These are phyloP conservation scores for Ceratobasidium sp. DNA, from an alignment of 1,284 basidiomycete species.

Conservation along the genomic window DNA sequence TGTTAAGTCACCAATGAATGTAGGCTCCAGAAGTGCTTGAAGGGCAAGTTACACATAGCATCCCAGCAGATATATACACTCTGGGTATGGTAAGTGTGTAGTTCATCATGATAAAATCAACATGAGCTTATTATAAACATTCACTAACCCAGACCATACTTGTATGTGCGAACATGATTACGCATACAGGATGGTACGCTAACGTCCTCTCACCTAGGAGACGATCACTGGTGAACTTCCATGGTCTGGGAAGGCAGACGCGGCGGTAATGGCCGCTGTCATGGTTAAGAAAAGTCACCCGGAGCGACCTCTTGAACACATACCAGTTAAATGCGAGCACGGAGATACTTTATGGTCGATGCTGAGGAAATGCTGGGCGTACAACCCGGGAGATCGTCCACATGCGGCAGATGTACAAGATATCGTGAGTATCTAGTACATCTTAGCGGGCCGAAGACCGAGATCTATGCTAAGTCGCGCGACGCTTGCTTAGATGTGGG, in stretches of 20 bases:
- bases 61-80: background rate
- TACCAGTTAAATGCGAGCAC: background rate
- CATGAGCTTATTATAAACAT: too few species aligned
- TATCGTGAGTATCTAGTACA: too few species aligned
- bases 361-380: background rate
- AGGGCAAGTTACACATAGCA: background rate
- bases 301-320: background rate
- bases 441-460: background rate
- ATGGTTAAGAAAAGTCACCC: background rate
- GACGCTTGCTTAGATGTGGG: too few species aligned
- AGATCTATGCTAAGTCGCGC: too few species aligned
- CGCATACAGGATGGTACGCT: too few species aligned
- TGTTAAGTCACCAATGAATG: background rate
- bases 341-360: background rate
- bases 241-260: background rate
- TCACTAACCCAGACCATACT: slow-evolving; percentile 3
- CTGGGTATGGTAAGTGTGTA: slow-evolving; percentile 8
- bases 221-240: slow-evolving; percentile 1
- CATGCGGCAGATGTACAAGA: too few species aligned
- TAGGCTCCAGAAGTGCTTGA: background rate
- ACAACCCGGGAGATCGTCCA: too few species aligned
- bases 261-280: background rate
- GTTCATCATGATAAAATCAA: background rate
- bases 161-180: background rate
- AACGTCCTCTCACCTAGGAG: background rate